Percentiles rank a stretch among this genome's conserved stretches.
phyloP scores from a whole-genome alignment of 768 basidiomycete species.

The Punctularia strigosozonata region DNA sequence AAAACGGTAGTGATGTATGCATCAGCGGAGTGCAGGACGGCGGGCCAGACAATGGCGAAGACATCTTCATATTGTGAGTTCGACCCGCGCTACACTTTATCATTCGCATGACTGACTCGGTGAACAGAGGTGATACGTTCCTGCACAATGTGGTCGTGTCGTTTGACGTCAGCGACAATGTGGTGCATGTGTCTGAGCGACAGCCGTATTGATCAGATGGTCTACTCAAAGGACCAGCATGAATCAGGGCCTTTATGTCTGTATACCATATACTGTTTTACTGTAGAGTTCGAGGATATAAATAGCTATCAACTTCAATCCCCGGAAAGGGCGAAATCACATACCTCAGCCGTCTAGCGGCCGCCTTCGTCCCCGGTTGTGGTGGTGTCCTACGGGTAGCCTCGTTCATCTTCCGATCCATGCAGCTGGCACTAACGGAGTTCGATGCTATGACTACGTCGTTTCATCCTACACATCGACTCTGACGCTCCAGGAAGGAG shows the following conservation, averaged over 20 bases:
- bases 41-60: slow-evolving; percentile 7
- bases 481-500: not conserved
- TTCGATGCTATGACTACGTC: not conserved
- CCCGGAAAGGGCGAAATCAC: no score
- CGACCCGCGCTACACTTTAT: no score
- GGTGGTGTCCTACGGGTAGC: not conserved
- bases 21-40: slow-evolving; percentile 12
- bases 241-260: no score
- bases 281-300: no score
- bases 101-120: no score
- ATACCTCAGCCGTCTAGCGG: no score
- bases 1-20: slow-evolving; percentile 10
- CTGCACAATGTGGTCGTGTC: slow-evolving; percentile 15
- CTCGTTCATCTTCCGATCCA: not conserved
- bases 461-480: slow-evolving; percentile 4
- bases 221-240: no score
- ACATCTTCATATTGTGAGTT: slow-evolving; percentile 14
- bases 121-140: slow-evolving; percentile 14
- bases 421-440: not conserved
- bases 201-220: no score
- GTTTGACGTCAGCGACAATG: slow-evolving; percentile 8
- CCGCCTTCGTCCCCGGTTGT: not conserved
- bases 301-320: no score
- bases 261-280: no score
- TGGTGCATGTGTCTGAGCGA: slow-evolving; percentile 11